Evolutionary conservation across 1,284 basidiomycete genomes (phyloP), one percentile per base, ranked within the genome.

Genomic region (Somion occarium): DNA sequence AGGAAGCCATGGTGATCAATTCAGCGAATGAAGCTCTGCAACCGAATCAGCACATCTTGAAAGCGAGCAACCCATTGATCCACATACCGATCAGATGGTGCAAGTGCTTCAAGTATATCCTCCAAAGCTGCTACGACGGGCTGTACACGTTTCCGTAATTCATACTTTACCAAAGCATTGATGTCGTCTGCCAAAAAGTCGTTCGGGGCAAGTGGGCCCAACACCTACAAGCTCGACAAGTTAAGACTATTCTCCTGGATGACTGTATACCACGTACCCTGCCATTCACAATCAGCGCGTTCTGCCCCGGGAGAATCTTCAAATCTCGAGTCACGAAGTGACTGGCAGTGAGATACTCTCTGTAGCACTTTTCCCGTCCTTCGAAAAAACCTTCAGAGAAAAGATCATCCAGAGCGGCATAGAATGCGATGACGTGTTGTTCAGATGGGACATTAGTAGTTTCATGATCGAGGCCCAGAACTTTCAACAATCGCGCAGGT

Each of bases 271-370:
- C 30, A 34, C 79, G 63, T 62, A 93, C 91, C 27, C 93, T 75
- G 37, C 93, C 93, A 59, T 96, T 96, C 46, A 91, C 71, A 37
- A 94, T 59, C 19, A 97, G 52, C 1, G 76, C 86, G 15, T 74
- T 73, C 51, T 83, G 68, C 0, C 85, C 83, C 1, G 79, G 75
- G 11, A 66, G 58, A 34, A 94, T 59, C 1, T 76, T 76, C 1
- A 93, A 59, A 42, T 77, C 74, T 20, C 75, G 69, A 3, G 70
- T 69, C 22, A 87, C 58, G 25, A 79, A 61, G 34, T 70, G 69
- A 53, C 75, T 72, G 0, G 72, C 63, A 41, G 64, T 71, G 3
- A 78, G 59, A 54, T 74, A 82, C 11, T 66, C 57, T 4, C 59
- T 59, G 57, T 79, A 78, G 13, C 66, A 62, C 20, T 57, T 62